Percentiles rank a stretch among this genome's conserved stretches.
Conservation (phyloP, 2,329 filamentous ascomycete species). For the Fonsecaea pedrosoi region DNA sequence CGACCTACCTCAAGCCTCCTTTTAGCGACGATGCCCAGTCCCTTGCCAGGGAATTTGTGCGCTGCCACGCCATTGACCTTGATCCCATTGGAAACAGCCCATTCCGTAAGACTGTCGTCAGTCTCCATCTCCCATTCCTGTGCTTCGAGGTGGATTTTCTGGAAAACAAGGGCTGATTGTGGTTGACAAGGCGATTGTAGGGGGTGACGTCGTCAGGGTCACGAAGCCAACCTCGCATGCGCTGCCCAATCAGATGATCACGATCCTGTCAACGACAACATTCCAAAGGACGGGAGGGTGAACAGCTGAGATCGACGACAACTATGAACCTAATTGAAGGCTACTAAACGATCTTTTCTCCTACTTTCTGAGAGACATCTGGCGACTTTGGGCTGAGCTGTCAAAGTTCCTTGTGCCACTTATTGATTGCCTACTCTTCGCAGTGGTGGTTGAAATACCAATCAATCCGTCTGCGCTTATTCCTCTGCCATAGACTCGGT, state of each 20-base stretch:
- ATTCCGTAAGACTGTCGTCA: conserved; percentile 10
- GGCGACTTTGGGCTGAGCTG: not conserved
- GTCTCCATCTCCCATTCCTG: conserved; percentile 2
- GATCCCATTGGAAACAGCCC: conserved; percentile 12
- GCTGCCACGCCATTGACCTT: conserved; percentile 20
- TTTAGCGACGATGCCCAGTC: conserved; percentile 17
- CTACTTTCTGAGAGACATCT: not conserved
- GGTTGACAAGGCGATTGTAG: not conserved
- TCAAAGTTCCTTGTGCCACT: not conserved
- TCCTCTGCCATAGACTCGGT: not conserved
- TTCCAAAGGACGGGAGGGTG: not conserved
- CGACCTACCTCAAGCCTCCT: conserved; percentile 21
- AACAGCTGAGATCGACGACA: not conserved
- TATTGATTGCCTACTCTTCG: not conserved
- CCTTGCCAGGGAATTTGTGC: conserved; percentile 19
- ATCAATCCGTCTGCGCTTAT: not conserved
- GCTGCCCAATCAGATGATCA: not conserved
- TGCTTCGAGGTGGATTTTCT: not conserved
- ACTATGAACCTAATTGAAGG: not conserved
- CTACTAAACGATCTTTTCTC: not conserved
- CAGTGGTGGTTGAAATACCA: no score
- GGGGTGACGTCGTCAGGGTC: not conserved
- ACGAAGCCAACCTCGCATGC: not conserved
- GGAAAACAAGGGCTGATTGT: not conserved
- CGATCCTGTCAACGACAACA: not conserved